A percentile compares a stretch with the other conserved stretches of the same genome.
Conservation (phyloP, 202 grass and related monocot genomes). For the Schoenoplectus triqueter region DNA sequence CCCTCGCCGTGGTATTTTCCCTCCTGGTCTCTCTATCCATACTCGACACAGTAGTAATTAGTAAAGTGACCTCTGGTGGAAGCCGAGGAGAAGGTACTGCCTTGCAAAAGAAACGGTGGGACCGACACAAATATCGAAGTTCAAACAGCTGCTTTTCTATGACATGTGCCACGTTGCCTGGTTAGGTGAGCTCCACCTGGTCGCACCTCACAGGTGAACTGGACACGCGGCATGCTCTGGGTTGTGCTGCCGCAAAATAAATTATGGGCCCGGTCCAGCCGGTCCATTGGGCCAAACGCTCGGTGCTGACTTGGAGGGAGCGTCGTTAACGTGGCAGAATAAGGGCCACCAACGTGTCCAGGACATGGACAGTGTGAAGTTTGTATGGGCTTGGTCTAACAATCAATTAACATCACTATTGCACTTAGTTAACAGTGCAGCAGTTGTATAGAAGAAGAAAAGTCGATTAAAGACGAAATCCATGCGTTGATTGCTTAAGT, state of each 20-base stretch:
- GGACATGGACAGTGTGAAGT: not conserved
- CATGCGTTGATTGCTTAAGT: too few relatives aligned
- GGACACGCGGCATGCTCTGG: constrained; percentile 40
- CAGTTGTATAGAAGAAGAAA: not conserved
- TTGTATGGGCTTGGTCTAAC: not conserved
- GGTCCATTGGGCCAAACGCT: not conserved
- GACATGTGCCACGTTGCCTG: constrained; percentile 48
- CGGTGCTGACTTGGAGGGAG: not conserved
- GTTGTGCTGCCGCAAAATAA: not conserved
- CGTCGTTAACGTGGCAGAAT: not conserved
- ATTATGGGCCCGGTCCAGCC: not conserved
- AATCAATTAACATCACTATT: not conserved
- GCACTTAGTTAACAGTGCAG: not conserved
- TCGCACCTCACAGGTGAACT: constrained; percentile 39
- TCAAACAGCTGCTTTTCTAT: constrained; percentile 20
- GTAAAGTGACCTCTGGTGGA: not conserved
- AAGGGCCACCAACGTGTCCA: not conserved
- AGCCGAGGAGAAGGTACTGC: not conserved
- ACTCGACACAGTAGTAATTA: not conserved
- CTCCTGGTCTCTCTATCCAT: not conserved
- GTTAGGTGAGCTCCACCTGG: constrained; percentile 12
- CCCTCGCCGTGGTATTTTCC: not conserved
- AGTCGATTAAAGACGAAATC: not conserved
- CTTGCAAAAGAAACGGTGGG: not conserved
- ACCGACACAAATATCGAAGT: not conserved